Base-by-base conservation (phyloP, 1,284 basidiomycete species). In the Puccinia coronata region DNA sequence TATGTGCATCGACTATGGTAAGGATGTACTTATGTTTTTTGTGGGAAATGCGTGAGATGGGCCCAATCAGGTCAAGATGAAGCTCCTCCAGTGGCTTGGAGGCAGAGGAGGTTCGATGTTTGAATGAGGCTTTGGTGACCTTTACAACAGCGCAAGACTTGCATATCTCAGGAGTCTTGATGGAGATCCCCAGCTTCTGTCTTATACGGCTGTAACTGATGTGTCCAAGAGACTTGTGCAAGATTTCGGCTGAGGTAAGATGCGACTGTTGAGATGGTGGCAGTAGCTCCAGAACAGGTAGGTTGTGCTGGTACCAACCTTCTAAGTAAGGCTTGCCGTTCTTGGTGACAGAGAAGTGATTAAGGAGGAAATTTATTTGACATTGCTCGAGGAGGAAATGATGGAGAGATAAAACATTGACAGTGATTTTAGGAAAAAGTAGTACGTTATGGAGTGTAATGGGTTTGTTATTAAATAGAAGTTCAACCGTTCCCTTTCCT, bases 11-110 rank as follows among this genome's bases (percentile, higher is more conserved):
- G 8, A 69, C 65, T 18, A 69, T 69, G 31, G 65, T 69, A 3
- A 69, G 31, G 11, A 69, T 69, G 65, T 69, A 69, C 39, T 69
- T 69, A 41, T 69, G 39, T 5, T 61, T 61, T 39, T 39, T 36
- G 59, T 61, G 59, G 18, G 25, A 61, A 14, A 61, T 36, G 1
- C 12, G 51, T 5, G 11, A 5, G 9, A 53, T 53, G 23, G 51
- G 51, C 6, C 51, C 51, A 12, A 53, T 53, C 18, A 53, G 51
- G 20, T 53, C 18, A n/a, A 53, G 51, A n/a, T 53, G 51, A 23
- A 53, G 14, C 51, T 53, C 51, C 23, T n/a, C 51, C 6, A n/a
- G 20, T 20, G 51, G 51, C 23, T 53, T 53, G 6, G n/a, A 53
- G n/a, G 51, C 51, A 5, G 11, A 12, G 20, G 51, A 53, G 9